phyloP scores from a whole-genome alignment of 495 filamentous ascomycete species.

The Penicillium malachiteum region DNA sequence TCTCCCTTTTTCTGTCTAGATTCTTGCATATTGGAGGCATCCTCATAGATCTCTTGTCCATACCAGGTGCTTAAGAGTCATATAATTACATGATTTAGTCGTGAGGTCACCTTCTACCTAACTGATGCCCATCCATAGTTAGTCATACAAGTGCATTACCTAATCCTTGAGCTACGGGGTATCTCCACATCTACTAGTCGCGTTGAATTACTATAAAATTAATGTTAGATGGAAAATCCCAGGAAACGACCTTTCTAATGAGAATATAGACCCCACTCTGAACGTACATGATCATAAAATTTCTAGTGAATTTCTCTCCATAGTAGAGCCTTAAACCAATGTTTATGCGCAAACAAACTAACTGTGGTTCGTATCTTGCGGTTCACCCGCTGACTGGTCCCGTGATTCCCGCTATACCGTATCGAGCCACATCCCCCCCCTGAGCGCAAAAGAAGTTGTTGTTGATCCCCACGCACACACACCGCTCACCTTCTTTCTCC shows the following conservation, averaged over 20 bases:
- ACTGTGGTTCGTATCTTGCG: conserved; percentile 34
- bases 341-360: conserved; percentile 3
- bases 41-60: too few relatives aligned
- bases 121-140: too few relatives aligned
- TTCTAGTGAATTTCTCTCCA: background rate
- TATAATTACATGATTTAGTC: too few relatives aligned
- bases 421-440: conserved; percentile 26
- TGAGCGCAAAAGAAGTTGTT: conserved; percentile 30
- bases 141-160: too few relatives aligned
- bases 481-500: conserved; percentile 33
- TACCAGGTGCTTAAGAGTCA: too few relatives aligned
- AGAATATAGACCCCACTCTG: background rate
- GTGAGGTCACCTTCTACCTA: too few relatives aligned
- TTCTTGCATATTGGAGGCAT: too few relatives aligned
- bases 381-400: conserved; percentile 21
- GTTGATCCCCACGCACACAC: conserved; percentile 42
- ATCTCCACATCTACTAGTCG: too few relatives aligned
- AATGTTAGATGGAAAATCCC: conserved; percentile 2
- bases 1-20: too few relatives aligned
- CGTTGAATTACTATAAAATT: too few relatives aligned
- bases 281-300: background rate
- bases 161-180: too few relatives aligned
- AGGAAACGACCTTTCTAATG: background rate
- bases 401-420: conserved; percentile 30
- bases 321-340: too few relatives aligned